Evolutionary conservation across 768 basidiomycete species (phyloP).

Genomic region (Kwoniella mangroviensis): DNA sequence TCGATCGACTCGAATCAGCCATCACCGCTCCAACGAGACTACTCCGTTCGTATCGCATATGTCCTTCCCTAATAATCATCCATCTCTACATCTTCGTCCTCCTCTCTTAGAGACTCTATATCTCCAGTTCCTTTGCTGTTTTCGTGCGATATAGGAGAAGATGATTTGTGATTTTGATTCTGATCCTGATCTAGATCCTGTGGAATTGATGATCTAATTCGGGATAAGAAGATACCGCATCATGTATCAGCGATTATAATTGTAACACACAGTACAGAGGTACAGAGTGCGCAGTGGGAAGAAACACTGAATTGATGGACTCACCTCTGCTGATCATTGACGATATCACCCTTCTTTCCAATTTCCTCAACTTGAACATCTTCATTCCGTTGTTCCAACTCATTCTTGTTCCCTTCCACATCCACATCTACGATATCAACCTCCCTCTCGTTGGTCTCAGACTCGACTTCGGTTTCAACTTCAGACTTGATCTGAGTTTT

Average conservation of each 20-base stretch:
- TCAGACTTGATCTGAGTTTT: background rate
- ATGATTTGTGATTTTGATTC: background rate
- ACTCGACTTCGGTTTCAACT: background rate
- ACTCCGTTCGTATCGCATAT: too few relatives aligned
- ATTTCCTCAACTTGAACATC: background rate
- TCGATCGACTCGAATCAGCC: too few relatives aligned
- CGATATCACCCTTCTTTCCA: background rate
- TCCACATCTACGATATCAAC: background rate
- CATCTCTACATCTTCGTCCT: slow-evolving; percentile 20
- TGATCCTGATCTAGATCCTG: too few relatives aligned
- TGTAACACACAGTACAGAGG: too few relatives aligned
- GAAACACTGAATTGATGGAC: background rate
- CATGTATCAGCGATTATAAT: too few relatives aligned
- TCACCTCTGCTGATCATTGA: background rate
- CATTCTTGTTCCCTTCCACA: background rate
- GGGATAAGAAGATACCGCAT: too few relatives aligned
- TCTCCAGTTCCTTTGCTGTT: background rate
- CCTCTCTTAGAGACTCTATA: background rate
- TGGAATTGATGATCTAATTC: too few relatives aligned
- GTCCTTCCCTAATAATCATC: slow-evolving; percentile 16
- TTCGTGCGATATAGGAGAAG: background rate
- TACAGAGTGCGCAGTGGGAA: too few relatives aligned
- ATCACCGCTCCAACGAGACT: too few relatives aligned
- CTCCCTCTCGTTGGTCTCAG: background rate
- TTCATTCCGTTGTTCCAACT: background rate